Evolutionary conservation across 768 basidiomycete genomes (phyloP).

Genomic region (Auriscalpium vulgare): DNA sequence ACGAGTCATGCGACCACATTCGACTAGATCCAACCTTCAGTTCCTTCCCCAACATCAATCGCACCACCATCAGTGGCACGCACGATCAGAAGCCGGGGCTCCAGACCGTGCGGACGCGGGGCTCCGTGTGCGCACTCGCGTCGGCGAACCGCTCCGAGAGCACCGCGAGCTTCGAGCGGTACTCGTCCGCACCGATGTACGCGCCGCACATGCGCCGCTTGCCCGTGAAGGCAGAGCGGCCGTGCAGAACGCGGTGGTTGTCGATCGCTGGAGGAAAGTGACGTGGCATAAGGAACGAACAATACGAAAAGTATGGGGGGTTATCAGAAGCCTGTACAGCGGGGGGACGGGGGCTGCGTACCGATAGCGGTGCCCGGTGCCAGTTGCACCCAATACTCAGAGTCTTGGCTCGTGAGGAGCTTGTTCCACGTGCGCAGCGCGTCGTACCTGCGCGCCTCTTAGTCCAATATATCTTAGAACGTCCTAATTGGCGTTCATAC

Average conservation of each 20-base stretch:
- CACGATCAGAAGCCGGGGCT: constrained; percentile 11
- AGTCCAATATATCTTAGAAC: not conserved
- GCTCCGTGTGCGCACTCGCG: not conserved
- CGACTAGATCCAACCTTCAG: no score
- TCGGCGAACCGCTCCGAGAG: constrained; percentile 50
- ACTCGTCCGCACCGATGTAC: constrained; percentile 90
- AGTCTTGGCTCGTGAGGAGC: constrained; percentile 68
- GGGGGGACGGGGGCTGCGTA: constrained; percentile 29
- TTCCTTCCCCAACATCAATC: no score
- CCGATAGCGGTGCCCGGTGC: constrained; percentile 79
- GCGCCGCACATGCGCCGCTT: constrained; percentile 92
- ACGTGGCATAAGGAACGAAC: not conserved
- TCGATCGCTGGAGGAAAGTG: constrained; percentile 54
- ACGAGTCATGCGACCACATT: no score
- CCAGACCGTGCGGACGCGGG: constrained; percentile 16
- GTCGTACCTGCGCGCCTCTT: constrained; percentile 43
- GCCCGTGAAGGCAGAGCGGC: constrained; percentile 85
- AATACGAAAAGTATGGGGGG: not conserved
- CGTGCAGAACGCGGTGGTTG: constrained; percentile 91
- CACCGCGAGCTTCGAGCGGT: constrained; percentile 66
- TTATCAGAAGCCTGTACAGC: not conserved
- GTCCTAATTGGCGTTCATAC: constrained; percentile 2
- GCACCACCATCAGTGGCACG: no score
- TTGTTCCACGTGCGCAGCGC: constrained; percentile 76
- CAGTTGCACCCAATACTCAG: constrained; percentile 91